phyloP scores from a whole-genome alignment of 345 rosid species.

The Salix arbutifolia region DNA sequence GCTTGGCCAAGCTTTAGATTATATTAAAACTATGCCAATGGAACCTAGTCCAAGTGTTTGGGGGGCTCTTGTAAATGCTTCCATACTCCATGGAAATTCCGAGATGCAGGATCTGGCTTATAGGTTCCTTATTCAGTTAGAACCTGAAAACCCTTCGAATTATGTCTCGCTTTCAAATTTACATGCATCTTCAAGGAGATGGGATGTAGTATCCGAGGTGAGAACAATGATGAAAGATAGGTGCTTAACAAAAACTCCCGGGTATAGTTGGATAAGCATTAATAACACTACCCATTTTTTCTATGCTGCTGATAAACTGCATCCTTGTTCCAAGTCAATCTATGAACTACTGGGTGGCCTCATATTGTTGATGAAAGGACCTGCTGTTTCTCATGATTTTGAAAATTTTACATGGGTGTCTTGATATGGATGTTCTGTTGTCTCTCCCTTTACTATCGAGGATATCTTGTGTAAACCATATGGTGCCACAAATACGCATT shows the following conservation, averaged over 20 bases:
- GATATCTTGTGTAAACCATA: background rate
- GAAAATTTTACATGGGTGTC: slow-evolving; percentile 7
- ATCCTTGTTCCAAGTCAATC: slow-evolving; percentile 39
- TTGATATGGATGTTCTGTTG: background rate
- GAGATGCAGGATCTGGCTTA: slow-evolving; percentile 61
- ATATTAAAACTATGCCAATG: slow-evolving; percentile 49
- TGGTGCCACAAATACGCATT: background rate
- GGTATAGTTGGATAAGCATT: slow-evolving; percentile 67
- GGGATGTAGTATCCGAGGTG: slow-evolving; percentile 60
- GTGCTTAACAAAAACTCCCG: slow-evolving; percentile 60
- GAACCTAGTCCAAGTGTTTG: slow-evolving; percentile 62
- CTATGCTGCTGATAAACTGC: slow-evolving; percentile 49
- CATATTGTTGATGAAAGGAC: slow-evolving; percentile 40
- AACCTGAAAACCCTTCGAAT: slow-evolving; percentile 65
- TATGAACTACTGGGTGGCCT: slow-evolving; percentile 50
- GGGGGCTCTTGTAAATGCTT: slow-evolving; percentile 67
- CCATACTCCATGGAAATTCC: slow-evolving; percentile 51
- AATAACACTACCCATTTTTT: slow-evolving; percentile 46
- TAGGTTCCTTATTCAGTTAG: slow-evolving; percentile 45
- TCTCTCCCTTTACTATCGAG: background rate
- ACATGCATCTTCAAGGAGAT: slow-evolving; percentile 52
- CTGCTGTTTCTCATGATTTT: slow-evolving; percentile 20
- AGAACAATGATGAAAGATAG: slow-evolving; percentile 53
- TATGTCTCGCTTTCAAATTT: slow-evolving; percentile 55
- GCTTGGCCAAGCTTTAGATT: slow-evolving; percentile 46